Base-by-base conservation (phyloP, 306 rosid species). In the Glycyrrhiza uralensis region DNA sequence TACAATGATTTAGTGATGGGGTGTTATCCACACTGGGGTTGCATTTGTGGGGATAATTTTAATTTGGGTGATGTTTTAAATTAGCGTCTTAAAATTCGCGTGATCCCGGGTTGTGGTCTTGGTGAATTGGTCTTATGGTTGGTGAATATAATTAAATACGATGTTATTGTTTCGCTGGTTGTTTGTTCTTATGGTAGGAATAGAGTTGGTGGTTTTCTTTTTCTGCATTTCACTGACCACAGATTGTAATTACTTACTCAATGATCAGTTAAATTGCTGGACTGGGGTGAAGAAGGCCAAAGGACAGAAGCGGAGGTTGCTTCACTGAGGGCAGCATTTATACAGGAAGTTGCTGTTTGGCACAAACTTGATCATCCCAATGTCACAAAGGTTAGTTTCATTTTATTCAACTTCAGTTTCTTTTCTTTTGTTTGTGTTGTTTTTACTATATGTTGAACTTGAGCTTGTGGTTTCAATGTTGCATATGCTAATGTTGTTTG, bases 231-330 rank as follows among this genome's bases (percentile, higher is more conserved):
- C 14, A 39, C 66, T 82, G 59, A 85, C 19, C 42, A 5, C 1
- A 3, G 42, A 58, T 56, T 57, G 71, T 66, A 55, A 33, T 42
- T 68, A 9, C 63, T 79, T 66, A 20, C 66, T 81, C 57, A 20
- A 76, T 80, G 50, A 13, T 75, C 79, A 94, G 98, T 94, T 51
- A 94, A 94, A 85, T 67, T 91, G 88, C 92, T 94, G 28, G 98
- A 94, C 36, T 94, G 97, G 98, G 98, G 97, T 26, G 98, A 94
- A 87, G 98, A 94, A 85, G 97, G 98, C 52, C 95, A 89, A 77
- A 86, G 97, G 83, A 85, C 97, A 4, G 98, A 94, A 32, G 88
- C 96, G 74, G 98, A 94, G 82, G 81, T 94, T 76, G 78, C 90
- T 82, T 82, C 97, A 42, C 81, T 94, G 62, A 87, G 98, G 82